Percentiles rank a stretch among this genome's conserved stretches.
phyloP scores from a whole-genome alignment of 805 yeast genomes.

The Ogataea corticis region DNA sequence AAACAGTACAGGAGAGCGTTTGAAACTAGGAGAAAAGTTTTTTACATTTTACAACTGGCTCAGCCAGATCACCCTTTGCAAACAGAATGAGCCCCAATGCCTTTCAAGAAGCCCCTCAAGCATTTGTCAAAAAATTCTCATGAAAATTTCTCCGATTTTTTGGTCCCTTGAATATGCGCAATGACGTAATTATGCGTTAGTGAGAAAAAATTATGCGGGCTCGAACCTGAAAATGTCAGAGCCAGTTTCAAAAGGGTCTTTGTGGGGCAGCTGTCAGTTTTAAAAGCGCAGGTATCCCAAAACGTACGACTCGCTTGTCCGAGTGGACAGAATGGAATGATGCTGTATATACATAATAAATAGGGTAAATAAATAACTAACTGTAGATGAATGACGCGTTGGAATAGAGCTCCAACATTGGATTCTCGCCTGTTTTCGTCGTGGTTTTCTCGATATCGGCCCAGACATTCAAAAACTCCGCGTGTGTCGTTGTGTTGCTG shows the following conservation, averaged over 20 bases:
- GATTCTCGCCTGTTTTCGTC: slow-evolving; percentile 78
- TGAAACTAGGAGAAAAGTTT: neutral
- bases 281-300: too few relatives aligned
- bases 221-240: too few relatives aligned
- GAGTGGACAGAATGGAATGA: neutral
- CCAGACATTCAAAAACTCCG: slow-evolving; percentile 67
- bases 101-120: neutral
- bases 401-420: slow-evolving; percentile 73
- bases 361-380: slow-evolving; percentile 17
- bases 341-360: slow-evolving; percentile 2
- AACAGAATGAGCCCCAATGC: slow-evolving; percentile 3
- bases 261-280: too few relatives aligned
- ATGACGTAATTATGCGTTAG: slow-evolving; percentile 2
- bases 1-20: too few relatives aligned
- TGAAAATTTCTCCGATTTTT: too few relatives aligned
- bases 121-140: neutral
- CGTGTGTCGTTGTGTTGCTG: slow-evolving; percentile 55
- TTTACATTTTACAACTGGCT: neutral
- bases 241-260: too few relatives aligned
- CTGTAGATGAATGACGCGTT: slow-evolving; percentile 70
- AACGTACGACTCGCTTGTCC: too few relatives aligned
- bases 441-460: slow-evolving; percentile 66
- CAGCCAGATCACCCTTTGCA: too few relatives aligned
- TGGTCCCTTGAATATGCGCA: slow-evolving; percentile 3
- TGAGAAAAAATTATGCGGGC: neutral